Evolutionary conservation across 1,139 yeast species (phyloP).

Genomic region (Casaregolazyma lundiana): DNA sequence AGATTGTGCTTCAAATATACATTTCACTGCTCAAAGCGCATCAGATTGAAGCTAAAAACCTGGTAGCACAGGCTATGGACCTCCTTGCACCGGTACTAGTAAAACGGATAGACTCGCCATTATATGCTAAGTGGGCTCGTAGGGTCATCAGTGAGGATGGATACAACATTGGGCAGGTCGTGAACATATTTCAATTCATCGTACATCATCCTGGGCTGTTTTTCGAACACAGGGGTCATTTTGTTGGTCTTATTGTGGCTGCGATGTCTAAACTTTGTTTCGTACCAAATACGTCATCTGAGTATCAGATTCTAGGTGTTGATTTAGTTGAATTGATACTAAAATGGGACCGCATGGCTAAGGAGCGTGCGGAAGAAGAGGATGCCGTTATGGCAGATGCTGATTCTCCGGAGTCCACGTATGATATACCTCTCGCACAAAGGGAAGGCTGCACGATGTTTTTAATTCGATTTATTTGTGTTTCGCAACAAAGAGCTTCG

Average conservation of each 20-base stretch:
- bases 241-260: slow-evolving; percentile 82
- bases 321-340: slow-evolving; percentile 83
- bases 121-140: slow-evolving; percentile 96
- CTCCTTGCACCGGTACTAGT: slow-evolving; percentile 86
- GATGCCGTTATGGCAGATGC: slow-evolving; percentile 7
- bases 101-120: slow-evolving; percentile 58
- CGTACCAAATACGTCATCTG: slow-evolving; percentile 72
- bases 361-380: slow-evolving; percentile 19
- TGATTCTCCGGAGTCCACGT: slow-evolving; percentile 26
- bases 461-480: slow-evolving; percentile 81
- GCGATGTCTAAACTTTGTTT: slow-evolving; percentile 92
- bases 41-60: slow-evolving; percentile 75
- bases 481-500: slow-evolving; percentile 78
- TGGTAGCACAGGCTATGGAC: slow-evolving; percentile 86
- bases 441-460: slow-evolving; percentile 92
- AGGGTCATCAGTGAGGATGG: slow-evolving; percentile 90
- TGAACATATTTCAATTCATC: slow-evolving; percentile 85
- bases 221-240: slow-evolving; percentile 82
- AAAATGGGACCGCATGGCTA: slow-evolving; percentile 64
- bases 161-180: slow-evolving; percentile 72
- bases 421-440: slow-evolving; percentile 69
- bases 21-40: slow-evolving; percentile 83
- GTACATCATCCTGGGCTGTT: slow-evolving; percentile 82
- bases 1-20: slow-evolving; percentile 86
- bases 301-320: slow-evolving; percentile 79